Conservation (phyloP, 108 stramenopile genomes). For the Pinguiococcus pyrenoidosus region DNA sequence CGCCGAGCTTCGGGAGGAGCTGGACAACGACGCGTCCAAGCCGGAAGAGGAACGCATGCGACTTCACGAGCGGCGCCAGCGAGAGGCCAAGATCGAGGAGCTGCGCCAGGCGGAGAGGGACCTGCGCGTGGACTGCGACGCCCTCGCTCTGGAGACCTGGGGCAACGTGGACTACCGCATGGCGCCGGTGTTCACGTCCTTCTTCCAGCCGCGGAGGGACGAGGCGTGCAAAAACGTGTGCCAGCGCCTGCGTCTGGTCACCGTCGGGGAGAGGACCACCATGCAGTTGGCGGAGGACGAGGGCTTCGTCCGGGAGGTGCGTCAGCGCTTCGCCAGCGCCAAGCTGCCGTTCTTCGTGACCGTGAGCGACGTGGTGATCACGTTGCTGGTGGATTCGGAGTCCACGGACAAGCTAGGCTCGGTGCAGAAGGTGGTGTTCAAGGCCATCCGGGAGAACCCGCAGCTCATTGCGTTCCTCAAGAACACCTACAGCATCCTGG, state of each 20-base stretch:
- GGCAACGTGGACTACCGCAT: not conserved
- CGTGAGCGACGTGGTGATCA: conserved; percentile 6
- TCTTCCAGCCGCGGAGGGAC: not conserved
- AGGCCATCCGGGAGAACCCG: not conserved
- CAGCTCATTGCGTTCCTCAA: conserved; percentile 2
- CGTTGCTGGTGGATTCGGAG: conserved; percentile 6
- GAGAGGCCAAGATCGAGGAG: too few species aligned
- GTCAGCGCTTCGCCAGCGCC: not conserved
- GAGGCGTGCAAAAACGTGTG: not conserved
- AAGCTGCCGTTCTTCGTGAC: conserved; percentile 14
- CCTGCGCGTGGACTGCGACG: too few species aligned
- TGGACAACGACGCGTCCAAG: too few species aligned
- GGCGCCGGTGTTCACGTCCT: not conserved
- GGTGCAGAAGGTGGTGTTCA: conserved; percentile 5
- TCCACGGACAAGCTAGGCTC: not conserved
- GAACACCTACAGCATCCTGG: not conserved
- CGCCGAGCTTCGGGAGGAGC: too few species aligned
- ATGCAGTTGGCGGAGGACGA: conserved; percentile 5
- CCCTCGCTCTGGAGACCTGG: too few species aligned
- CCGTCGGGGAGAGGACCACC: not conserved
- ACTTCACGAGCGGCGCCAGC: too few species aligned
- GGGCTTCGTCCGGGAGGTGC: conserved; percentile 2
- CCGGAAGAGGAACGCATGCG: too few species aligned
- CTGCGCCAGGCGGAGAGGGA: too few species aligned
- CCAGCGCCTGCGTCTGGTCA: conserved; percentile 5